Evolutionary conservation across 2,329 filamentous ascomycete genomes (phyloP), one percentile per base, ranked within the genome.

Genomic region (Apiospora rasikravindrae): DNA sequence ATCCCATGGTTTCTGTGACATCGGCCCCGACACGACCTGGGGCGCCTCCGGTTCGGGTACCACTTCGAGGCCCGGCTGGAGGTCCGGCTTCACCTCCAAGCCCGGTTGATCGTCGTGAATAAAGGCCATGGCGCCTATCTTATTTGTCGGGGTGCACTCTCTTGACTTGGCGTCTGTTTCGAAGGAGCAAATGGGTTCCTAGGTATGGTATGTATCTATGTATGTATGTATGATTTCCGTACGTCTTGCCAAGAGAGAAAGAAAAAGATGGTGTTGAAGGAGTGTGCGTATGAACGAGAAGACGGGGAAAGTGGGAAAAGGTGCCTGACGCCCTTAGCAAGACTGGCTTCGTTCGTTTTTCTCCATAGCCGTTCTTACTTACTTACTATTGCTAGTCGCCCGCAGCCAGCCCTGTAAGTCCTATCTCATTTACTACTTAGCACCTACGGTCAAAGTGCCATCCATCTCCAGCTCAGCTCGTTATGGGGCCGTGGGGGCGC

Each of bases 21-120:
- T 71, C n/a, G 76, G 76, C 10, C 74, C 74, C 13, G 75, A 47
- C 19, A 77, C 67, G 4, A 77, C 75, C 2, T 77, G 73, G 14
- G 76, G 77, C 37, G 74, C 45, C 22, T 74, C 74, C 6, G 75
- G 67, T 24, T 75, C 76, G 22, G 74, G 74, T 19, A 40, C 45
- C 29, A 69, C 68, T 57, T 69, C 68, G 29, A 69, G 47, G 4
- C 68, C 68, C 14, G 68, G 68, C 47, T 69, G 68, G 2, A 10
- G 19, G 1, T 40, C 57, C 57, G 57, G 33, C 29, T 64, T 64
- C 57, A 64, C 57, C 57, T 64, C 57, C 57, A 64, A 37, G 57
- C 57, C 57, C 13, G 57, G 57, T 64, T 64, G 57, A 40, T 37
- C 33, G 14, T 64, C 33, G 57, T 64, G 33, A 24, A 37, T 64